phyloP scores from a whole-genome alignment of 2,329 filamentous ascomycete genomes.

The Malbranchea zuffiana region DNA sequence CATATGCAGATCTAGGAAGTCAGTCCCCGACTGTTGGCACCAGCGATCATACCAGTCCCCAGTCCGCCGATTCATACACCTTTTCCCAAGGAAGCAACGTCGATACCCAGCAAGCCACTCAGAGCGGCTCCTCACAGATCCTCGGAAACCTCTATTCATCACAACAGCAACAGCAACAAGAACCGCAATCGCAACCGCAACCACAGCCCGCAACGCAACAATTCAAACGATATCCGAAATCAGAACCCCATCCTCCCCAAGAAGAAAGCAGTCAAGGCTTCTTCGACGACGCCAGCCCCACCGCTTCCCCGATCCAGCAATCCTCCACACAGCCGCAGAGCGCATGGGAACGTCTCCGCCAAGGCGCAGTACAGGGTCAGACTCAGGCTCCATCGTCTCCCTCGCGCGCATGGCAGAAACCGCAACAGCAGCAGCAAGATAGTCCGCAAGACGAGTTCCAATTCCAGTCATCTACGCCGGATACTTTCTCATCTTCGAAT shows the following conservation, averaged over 20 bases:
- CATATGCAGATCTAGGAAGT: too few species aligned
- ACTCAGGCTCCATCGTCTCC: conserved; percentile 18
- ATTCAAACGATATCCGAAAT: not conserved
- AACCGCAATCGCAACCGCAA: conserved; percentile 1
- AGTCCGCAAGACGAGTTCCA: not conserved
- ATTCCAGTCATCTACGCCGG: conserved; percentile 2
- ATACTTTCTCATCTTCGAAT: conserved; percentile 4
- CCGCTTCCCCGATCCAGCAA: conserved; percentile 3
- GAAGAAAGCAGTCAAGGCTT: conserved; percentile 19
- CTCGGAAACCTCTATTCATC: conserved; percentile 7
- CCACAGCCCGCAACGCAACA: not conserved
- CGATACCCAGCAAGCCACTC: not conserved
- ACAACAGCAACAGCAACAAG: not conserved
- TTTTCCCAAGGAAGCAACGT: not conserved
- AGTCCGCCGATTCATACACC: too few species aligned
- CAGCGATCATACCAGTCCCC: too few species aligned
- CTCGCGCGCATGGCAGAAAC: conserved; percentile 2
- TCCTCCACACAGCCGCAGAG: conserved; percentile 17
- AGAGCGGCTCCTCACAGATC: conserved; percentile 9
- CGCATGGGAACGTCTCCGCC: conserved; percentile 31
- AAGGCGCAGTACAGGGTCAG: conserved; percentile 4
- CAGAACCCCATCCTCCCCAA: not conserved
- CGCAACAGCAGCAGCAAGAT: conserved; percentile 10
- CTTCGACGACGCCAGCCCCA: conserved; percentile 30
- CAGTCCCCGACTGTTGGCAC: too few species aligned